Evolutionary conservation across 805 yeast genomes (phyloP).

Genomic region (Candida palmyrensis): DNA sequence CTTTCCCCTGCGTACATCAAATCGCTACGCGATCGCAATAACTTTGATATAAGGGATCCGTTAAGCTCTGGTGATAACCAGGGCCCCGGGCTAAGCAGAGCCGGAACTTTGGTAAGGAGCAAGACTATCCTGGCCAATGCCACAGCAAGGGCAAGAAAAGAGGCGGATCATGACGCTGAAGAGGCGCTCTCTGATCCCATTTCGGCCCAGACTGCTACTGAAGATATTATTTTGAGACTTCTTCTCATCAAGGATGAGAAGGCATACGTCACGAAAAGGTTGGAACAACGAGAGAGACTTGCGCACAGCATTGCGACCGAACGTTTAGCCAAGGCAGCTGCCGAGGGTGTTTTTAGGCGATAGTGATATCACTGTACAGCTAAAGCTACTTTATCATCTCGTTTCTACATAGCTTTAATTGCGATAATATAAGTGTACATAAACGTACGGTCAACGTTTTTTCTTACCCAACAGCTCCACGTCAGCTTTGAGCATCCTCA

Average conservation of each 20-base stretch:
- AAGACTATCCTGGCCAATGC: slow-evolving; percentile 72
- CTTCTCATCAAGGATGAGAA: slow-evolving; percentile 61
- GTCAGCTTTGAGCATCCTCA: slow-evolving; percentile 11
- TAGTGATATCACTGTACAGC: slow-evolving; percentile 1
- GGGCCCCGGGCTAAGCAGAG: slow-evolving; percentile 17
- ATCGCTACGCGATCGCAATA: slow-evolving; percentile 44
- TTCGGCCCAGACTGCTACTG: slow-evolving; percentile 41
- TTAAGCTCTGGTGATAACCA: neutral
- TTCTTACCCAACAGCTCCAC: neutral
- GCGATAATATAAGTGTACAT: neutral
- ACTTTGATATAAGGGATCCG: slow-evolving; percentile 22
- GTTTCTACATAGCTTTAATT: neutral
- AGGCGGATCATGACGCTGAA: slow-evolving; percentile 41
- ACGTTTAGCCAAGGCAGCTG: slow-evolving; percentile 42
- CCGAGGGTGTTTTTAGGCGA: slow-evolving; percentile 28
- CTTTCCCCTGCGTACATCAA: slow-evolving; percentile 51
- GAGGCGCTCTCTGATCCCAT: slow-evolving; percentile 38
- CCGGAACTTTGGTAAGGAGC: slow-evolving; percentile 52
- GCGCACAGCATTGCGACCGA: slow-evolving; percentile 54
- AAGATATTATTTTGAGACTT: slow-evolving; percentile 69
- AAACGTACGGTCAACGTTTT: slow-evolving; percentile 1
- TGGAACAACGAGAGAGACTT: slow-evolving; percentile 57
- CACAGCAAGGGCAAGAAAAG: slow-evolving; percentile 49
- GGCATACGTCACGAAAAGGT: slow-evolving; percentile 51
- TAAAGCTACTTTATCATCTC: too few species aligned